phyloP scores from a whole-genome alignment of 805 yeast genomes.

The Saturnispora bothae region DNA sequence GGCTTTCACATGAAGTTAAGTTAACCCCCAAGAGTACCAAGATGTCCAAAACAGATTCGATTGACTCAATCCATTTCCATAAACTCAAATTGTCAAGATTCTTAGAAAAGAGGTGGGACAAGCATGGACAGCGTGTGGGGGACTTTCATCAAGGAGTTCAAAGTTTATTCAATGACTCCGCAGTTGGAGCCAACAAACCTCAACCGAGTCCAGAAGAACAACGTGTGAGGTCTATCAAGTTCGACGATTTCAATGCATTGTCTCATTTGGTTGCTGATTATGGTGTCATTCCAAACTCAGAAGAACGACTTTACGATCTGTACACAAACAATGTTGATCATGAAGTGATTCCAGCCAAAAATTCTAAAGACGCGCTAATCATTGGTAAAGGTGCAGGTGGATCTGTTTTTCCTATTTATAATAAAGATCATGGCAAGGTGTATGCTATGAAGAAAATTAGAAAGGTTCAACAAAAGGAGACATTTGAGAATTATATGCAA shows the following conservation, averaged over 20 bases:
- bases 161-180: not conserved
- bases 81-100: slow-evolving; percentile 13
- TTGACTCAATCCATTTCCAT: slow-evolving; percentile 11
- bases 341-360: slow-evolving; percentile 5
- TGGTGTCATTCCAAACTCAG: slow-evolving; percentile 13
- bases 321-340: not conserved
- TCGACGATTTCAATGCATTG: slow-evolving; percentile 12
- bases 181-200: not conserved
- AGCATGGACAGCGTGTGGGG: not conserved
- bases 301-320: slow-evolving; percentile 7
- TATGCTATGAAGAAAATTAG: slow-evolving; percentile 87
- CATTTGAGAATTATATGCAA: slow-evolving; percentile 57
- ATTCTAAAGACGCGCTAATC: slow-evolving; percentile 10
- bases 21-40: not conserved
- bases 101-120: slow-evolving; percentile 11
- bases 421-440: slow-evolving; percentile 41
- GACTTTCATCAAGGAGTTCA: not conserved
- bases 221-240: slow-evolving; percentile 2
- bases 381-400: slow-evolving; percentile 92
- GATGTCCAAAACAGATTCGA: slow-evolving; percentile 8
- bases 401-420: slow-evolving; percentile 68
- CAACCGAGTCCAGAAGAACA: not conserved
- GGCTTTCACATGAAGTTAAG: not conserved
- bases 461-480: slow-evolving; percentile 49
- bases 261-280: slow-evolving; percentile 10